Conservation (phyloP, 441 rosid genomes). For the Metrosideros polymorpha region DNA sequence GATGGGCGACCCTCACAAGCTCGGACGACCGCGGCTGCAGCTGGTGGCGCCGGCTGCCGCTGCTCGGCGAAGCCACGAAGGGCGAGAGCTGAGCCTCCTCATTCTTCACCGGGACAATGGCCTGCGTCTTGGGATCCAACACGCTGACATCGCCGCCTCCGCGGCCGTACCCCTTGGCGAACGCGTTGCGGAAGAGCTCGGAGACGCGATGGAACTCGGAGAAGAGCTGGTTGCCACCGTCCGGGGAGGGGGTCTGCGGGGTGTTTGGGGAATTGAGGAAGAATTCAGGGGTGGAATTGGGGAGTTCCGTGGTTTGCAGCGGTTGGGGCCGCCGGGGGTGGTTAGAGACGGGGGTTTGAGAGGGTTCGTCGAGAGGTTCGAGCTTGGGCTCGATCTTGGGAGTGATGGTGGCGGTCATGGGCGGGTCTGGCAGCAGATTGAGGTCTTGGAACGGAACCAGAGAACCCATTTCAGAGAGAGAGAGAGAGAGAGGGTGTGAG, state of each 20-base stretch:
- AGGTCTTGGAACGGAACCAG: constrained; percentile 52
- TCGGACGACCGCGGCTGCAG: constrained; percentile 40
- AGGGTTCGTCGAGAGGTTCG: constrained; percentile 43
- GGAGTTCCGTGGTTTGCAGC: constrained; percentile 17
- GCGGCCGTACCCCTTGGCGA: constrained; percentile 26
- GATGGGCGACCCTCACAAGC: constrained; percentile 71
- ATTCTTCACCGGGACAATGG: constrained; percentile 45
- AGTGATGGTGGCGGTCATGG: constrained; percentile 3
- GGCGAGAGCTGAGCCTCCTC: background rate
- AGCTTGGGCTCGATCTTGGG: constrained; percentile 52
- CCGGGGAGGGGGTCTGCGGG: background rate
- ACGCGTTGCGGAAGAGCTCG: constrained; percentile 57
- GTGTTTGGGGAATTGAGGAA: background rate
- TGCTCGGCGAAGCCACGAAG: background rate
- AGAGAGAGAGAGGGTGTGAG: background rate
- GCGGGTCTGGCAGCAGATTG: constrained; percentile 35
- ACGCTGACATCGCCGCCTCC: constrained; percentile 22
- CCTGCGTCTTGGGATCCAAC: constrained; percentile 43
- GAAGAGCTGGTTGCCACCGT: constrained; percentile 24
- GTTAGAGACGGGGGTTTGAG: background rate
- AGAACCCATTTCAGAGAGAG: constrained; percentile 31
- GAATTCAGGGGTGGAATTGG: background rate
- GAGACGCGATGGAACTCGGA: constrained; percentile 50
- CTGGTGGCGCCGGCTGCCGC: background rate
- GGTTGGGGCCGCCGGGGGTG: constrained; percentile 14